Evolutionary conservation across 352 stramenopile species (phyloP).

Genomic region (Pilasporangium apinafurcum): DNA sequence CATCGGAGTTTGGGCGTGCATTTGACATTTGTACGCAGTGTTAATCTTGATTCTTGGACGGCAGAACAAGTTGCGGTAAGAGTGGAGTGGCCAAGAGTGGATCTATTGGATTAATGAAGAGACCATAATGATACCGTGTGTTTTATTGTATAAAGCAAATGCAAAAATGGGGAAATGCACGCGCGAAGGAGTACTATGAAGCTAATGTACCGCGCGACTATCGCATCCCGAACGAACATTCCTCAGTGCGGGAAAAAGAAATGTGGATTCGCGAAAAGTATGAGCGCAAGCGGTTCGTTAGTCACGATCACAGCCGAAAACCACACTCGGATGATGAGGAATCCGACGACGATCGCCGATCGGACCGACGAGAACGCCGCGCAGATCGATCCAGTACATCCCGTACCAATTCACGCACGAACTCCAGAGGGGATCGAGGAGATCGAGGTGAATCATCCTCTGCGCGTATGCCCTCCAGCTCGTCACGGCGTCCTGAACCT

Average conservation of each 20-base stretch:
- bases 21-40: conserved; percentile 90
- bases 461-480: conserved; percentile 5
- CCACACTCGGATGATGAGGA: conserved; percentile 43
- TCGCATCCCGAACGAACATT: conserved; percentile 73
- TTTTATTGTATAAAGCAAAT: conserved; percentile 51
- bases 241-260: conserved; percentile 81
- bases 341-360: conserved; percentile 1
- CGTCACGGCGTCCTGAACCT: conserved; percentile 22
- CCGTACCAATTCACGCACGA: conserved; percentile 23
- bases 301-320: conserved; percentile 29
- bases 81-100: not conserved
- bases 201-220: conserved; percentile 74
- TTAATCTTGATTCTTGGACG: conserved; percentile 94
- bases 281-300: conserved; percentile 76
- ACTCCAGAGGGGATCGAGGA: no score
- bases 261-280: conserved; percentile 91
- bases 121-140: not conserved
- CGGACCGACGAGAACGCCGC: conserved; percentile 9
- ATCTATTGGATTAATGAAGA: no score
- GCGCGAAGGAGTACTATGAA: conserved; percentile 89
- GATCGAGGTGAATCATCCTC: no score
- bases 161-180: conserved; percentile 88
- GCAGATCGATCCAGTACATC: conserved; percentile 9
- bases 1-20: conserved; percentile 92
- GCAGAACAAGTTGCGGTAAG: conserved; percentile 73